phyloP scores from a whole-genome alignment of 495 filamentous ascomycete species.

The Trichocladium uniseriatum region DNA sequence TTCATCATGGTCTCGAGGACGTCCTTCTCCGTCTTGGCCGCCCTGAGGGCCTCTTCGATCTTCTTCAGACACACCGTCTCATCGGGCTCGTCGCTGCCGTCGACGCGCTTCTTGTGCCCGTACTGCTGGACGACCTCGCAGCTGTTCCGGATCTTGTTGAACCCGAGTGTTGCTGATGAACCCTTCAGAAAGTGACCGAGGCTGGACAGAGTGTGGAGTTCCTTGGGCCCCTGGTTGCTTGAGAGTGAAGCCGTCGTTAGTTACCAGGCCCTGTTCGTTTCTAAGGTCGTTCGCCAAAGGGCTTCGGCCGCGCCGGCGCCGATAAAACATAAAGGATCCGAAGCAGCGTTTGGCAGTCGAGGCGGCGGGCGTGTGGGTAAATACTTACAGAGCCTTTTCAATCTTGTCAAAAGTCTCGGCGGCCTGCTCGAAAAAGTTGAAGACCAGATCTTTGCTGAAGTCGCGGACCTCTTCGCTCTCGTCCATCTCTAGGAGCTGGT shows the following conservation, averaged over 20 bases:
- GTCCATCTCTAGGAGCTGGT: slow-evolving; percentile 96
- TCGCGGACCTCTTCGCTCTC: slow-evolving; percentile 74
- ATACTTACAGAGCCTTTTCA: slow-evolving; percentile 68
- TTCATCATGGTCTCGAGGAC: slow-evolving; percentile 62
- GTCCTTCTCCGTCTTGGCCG: slow-evolving; percentile 67
- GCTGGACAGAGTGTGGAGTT: slow-evolving; percentile 48
- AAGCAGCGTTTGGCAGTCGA: not conserved
- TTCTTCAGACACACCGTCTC: slow-evolving; percentile 54
- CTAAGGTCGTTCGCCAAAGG: no score
- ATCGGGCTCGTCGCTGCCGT: slow-evolving; percentile 57
- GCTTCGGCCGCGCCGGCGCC: no score
- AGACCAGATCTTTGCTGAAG: slow-evolving; percentile 73
- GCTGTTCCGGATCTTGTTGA: slow-evolving; percentile 82
- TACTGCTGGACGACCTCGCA: slow-evolving; percentile 97
- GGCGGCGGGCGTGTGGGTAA: not conserved
- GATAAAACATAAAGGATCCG: no score
- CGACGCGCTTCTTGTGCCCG: slow-evolving; percentile 69
- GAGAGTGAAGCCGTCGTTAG: no score
- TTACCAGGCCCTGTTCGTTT: no score
- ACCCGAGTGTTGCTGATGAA: slow-evolving; percentile 90
- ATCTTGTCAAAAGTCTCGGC: slow-evolving; percentile 78
- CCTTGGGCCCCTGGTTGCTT: no score
- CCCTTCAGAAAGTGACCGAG: slow-evolving; percentile 96
- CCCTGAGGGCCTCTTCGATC: slow-evolving; percentile 58
- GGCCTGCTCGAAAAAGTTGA: slow-evolving; percentile 88